These are phyloP conservation scores for Tuber melanosporum DNA, from an alignment of 495 filamentous ascomycete genomes.

Conservation along the genomic window DNA sequence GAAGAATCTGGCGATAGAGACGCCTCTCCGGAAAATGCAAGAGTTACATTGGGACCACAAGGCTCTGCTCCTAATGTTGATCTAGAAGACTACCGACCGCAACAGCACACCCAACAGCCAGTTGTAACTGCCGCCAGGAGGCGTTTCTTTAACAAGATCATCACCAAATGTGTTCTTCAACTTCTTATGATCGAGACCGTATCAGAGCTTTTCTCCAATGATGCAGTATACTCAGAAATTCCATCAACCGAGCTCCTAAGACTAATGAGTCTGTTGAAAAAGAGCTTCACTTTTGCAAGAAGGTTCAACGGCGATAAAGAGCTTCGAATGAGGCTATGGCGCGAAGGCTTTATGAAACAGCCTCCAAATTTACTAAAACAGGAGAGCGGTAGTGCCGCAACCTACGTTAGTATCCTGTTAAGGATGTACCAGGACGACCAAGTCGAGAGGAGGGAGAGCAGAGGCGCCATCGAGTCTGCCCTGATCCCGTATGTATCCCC, in stretches of 20 bases:
- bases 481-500: slow-evolving; percentile 65
- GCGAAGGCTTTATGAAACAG: slow-evolving; percentile 99
- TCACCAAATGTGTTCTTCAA: slow-evolving; percentile 96
- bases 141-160: slow-evolving; percentile 98
- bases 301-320: slow-evolving; percentile 97
- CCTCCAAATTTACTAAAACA: slow-evolving; percentile 98
- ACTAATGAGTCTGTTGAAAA: slow-evolving; percentile 87
- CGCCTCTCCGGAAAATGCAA: slow-evolving; percentile 44
- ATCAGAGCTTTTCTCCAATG: slow-evolving; percentile 95
- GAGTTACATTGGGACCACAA: slow-evolving; percentile 12
- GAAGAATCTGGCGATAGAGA: slow-evolving; percentile 12
- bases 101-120: slow-evolving; percentile 71
- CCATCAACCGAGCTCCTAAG: slow-evolving; percentile 80
- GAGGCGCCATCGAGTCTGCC: slow-evolving; percentile 76
- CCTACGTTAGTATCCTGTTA: slow-evolving; percentile 88
- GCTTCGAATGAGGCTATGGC: slow-evolving; percentile 84
- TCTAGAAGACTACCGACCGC: slow-evolving; percentile 84
- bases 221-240: slow-evolving; percentile 88
- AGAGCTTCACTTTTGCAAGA: slow-evolving; percentile 90
- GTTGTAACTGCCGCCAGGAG: slow-evolving; percentile 86
- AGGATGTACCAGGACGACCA: slow-evolving; percentile 92
- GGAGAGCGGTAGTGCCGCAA: slow-evolving; percentile 83
- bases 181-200: slow-evolving; percentile 99
- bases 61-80: slow-evolving; percentile 46
- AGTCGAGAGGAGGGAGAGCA: slow-evolving; percentile 69